These are phyloP conservation scores for Camellia lanceoleosa DNA, from an alignment of 148 eudicot genomes.

Conservation along the genomic window DNA sequence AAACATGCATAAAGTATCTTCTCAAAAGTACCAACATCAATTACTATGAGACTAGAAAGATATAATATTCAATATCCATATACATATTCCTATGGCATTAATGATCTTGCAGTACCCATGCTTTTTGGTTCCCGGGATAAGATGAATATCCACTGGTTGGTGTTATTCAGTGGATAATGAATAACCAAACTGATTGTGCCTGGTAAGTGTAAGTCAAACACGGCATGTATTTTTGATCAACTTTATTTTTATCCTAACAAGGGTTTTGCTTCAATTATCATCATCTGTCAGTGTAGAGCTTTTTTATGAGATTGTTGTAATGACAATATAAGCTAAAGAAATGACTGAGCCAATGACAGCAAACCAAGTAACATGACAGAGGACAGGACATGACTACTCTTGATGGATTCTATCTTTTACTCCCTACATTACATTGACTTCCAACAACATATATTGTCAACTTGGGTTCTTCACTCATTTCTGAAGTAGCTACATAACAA, in stretches of 20 bases:
- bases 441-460: not conserved
- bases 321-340: not conserved
- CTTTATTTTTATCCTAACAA: not conserved
- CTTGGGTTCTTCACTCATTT: not conserved
- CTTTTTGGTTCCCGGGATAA: not conserved
- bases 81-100: not conserved
- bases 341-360: not conserved
- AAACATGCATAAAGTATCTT: not conserved
- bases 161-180: not conserved
- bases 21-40: not conserved
- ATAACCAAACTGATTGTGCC: not conserved
- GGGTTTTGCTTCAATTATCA: not conserved
- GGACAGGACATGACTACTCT: not conserved
- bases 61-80: not conserved
- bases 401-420: not conserved
- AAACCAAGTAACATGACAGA: not conserved
- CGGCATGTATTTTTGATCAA: not conserved
- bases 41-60: conserved; percentile 5
- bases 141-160: not conserved
- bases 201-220: not conserved
- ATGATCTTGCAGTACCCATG: conserved; percentile 3
- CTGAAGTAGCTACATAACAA: not conserved
- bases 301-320: not conserved
- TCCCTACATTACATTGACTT: not conserved
- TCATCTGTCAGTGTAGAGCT: no score